Conservation (phyloP, 169 alveolate species). For the Toxoplasma gondii region DNA sequence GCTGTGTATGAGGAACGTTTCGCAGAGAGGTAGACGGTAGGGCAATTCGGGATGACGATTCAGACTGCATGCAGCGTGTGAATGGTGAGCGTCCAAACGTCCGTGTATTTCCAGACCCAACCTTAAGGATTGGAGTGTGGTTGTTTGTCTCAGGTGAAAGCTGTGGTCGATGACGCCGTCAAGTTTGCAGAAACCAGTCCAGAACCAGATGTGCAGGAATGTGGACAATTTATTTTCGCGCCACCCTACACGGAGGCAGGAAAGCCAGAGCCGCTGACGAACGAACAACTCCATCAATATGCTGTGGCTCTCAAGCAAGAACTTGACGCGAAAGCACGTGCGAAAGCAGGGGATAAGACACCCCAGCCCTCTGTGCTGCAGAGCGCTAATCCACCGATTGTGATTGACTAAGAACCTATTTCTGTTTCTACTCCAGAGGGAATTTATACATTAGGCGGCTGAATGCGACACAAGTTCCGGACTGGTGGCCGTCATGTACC, state of each 20-base stretch:
- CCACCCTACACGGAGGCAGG: constrained; percentile 51
- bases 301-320: constrained; percentile 62
- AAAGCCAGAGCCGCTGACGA: constrained; percentile 39
- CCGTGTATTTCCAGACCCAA: background rate
- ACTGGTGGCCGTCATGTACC: too few species aligned
- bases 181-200: constrained; percentile 64
- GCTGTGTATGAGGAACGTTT: too few species aligned
- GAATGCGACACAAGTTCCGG: background rate
- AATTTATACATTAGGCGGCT: background rate
- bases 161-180: constrained; percentile 58
- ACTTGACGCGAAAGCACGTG: constrained; percentile 49
- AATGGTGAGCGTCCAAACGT: too few species aligned
- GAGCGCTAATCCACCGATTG: constrained; percentile 48
- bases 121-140: background rate
- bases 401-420: constrained; percentile 29
- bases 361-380: constrained; percentile 43
- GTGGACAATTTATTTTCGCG: constrained; percentile 58
- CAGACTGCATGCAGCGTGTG: too few species aligned
- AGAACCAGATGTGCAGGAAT: constrained; percentile 31
- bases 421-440: background rate
- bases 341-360: constrained; percentile 36
- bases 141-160: constrained; percentile 44
- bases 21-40: too few species aligned
- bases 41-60: too few species aligned
- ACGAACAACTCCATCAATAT: constrained; percentile 27